A percentile compares a stretch with the other conserved stretches of the same genome.
Conservation (phyloP, 83 land plant species). For the Picea engelmannii region DNA sequence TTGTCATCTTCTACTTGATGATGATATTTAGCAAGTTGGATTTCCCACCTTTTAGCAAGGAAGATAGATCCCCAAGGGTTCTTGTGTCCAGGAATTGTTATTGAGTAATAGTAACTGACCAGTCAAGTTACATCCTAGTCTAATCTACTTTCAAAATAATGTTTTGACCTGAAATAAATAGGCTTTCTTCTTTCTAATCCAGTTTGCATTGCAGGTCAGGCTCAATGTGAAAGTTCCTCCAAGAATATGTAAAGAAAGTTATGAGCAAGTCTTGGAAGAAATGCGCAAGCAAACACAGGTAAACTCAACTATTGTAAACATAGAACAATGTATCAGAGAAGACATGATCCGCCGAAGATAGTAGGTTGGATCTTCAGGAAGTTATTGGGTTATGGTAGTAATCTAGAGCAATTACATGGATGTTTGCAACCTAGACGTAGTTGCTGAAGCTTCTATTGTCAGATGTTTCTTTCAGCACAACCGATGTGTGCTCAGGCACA, state of each 20-base stretch:
- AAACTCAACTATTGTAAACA: not conserved
- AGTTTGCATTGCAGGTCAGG: conserved; percentile 12
- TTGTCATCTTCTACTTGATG: not conserved
- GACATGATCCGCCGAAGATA: not conserved
- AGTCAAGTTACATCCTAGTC: not conserved
- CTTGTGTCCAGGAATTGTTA: not conserved
- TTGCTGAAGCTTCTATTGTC: not conserved
- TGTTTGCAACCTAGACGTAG: not conserved
- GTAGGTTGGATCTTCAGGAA: not conserved
- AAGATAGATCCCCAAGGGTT: not conserved
- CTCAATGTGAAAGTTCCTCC: conserved; percentile 14
- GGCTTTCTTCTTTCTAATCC: not conserved
- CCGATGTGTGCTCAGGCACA: not conserved
- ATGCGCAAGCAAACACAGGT: conserved; percentile 13
- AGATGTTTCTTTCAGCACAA: not conserved
- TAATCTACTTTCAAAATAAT: conserved; percentile 5
- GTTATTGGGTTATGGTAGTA: not conserved
- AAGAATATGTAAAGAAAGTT: conserved; percentile 15
- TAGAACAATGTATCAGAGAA: not conserved
- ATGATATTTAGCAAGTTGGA: not conserved
- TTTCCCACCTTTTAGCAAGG: not conserved
- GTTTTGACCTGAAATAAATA: conserved; percentile 2
- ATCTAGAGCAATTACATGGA: not conserved
- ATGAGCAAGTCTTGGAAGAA: conserved; percentile 5
- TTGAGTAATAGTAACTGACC: not conserved